Evolutionary conservation across 768 basidiomycete species (phyloP).

Genomic region (Brasilioporus rufonigricans): DNA sequence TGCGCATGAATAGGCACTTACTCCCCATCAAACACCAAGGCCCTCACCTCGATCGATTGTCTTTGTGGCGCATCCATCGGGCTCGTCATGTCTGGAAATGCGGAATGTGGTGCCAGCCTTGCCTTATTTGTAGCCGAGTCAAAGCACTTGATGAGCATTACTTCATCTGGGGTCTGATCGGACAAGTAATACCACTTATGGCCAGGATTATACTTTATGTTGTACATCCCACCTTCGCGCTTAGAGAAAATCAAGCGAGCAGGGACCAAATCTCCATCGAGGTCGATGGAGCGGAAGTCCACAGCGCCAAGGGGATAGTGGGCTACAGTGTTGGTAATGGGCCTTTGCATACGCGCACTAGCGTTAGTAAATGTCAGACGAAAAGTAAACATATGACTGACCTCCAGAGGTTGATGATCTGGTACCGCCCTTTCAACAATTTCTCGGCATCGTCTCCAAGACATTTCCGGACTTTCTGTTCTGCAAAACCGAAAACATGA

Average conservation of each 20-base stretch:
- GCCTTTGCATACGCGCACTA: neutral
- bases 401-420: constrained; percentile 46
- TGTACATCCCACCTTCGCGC: constrained; percentile 21
- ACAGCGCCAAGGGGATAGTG: too few relatives aligned
- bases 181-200: too few relatives aligned
- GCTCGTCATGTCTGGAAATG: too few relatives aligned
- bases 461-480: constrained; percentile 16
- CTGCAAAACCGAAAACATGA: neutral
- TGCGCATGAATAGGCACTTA: too few relatives aligned
- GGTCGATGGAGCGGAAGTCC: neutral
- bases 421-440: constrained; percentile 35
- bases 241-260: constrained; percentile 33
- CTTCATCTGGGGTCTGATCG: too few relatives aligned
- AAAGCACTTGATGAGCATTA: too few relatives aligned
- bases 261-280: neutral
- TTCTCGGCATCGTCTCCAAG: constrained; percentile 40
- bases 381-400: neutral
- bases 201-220: constrained; percentile 35
- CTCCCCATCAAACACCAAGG: too few relatives aligned
- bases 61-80: too few relatives aligned
- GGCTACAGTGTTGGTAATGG: neutral
- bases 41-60: too few relatives aligned
- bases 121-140: too few relatives aligned
- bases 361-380: neutral
- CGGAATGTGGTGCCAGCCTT: too few relatives aligned